A percentile compares a stretch with the other conserved stretches of the same genome.
These are phyloP conservation scores for Akanthomyces uredinophilus DNA, from an alignment of 2,329 filamentous ascomycete genomes.

Conservation along the genomic window DNA sequence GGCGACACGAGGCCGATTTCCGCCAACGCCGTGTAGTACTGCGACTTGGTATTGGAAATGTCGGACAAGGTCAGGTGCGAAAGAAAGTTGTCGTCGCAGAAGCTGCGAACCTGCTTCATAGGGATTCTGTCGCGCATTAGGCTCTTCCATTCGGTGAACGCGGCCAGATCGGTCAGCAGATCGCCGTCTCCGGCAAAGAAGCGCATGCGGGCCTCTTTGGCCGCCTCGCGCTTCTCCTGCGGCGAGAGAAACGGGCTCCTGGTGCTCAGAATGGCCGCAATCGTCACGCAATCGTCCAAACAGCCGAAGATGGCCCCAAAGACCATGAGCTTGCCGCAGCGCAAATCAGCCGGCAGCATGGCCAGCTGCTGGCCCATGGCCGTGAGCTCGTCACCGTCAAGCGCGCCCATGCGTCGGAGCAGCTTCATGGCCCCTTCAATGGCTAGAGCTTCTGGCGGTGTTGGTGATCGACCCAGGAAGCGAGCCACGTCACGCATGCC, in stretches of 20 bases:
- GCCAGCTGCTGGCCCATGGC: slow-evolving; percentile 89
- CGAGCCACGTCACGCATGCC: slow-evolving; percentile 73
- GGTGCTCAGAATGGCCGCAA: slow-evolving; percentile 87
- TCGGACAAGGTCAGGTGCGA: slow-evolving; percentile 79
- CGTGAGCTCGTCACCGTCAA: slow-evolving; percentile 81
- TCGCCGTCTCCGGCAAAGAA: slow-evolving; percentile 82
- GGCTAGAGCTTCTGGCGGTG: slow-evolving; percentile 78
- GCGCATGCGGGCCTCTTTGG: slow-evolving; percentile 66
- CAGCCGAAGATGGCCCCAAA: slow-evolving; percentile 93
- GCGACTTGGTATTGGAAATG: slow-evolving; percentile 77
- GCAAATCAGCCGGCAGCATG: slow-evolving; percentile 88
- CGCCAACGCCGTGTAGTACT: slow-evolving; percentile 79
- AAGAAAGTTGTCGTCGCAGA: slow-evolving; percentile 83
- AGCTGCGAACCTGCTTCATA: slow-evolving; percentile 62
- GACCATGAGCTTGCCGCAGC: slow-evolving; percentile 91
- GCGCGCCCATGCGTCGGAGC: slow-evolving; percentile 78
- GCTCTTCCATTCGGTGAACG: slow-evolving; percentile 77
- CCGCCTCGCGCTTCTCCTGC: slow-evolving; percentile 74
- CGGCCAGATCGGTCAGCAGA: slow-evolving; percentile 77
- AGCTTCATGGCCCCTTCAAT: slow-evolving; percentile 80
- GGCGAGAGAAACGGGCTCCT: slow-evolving; percentile 83
- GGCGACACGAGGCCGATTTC: slow-evolving; percentile 73
- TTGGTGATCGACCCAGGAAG: slow-evolving; percentile 82
- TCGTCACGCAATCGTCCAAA: slow-evolving; percentile 79
- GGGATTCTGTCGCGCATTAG: slow-evolving; percentile 53